phyloP scores from a whole-genome alignment of 23 red algal genomes.

The Gracilaria domingensis region DNA sequence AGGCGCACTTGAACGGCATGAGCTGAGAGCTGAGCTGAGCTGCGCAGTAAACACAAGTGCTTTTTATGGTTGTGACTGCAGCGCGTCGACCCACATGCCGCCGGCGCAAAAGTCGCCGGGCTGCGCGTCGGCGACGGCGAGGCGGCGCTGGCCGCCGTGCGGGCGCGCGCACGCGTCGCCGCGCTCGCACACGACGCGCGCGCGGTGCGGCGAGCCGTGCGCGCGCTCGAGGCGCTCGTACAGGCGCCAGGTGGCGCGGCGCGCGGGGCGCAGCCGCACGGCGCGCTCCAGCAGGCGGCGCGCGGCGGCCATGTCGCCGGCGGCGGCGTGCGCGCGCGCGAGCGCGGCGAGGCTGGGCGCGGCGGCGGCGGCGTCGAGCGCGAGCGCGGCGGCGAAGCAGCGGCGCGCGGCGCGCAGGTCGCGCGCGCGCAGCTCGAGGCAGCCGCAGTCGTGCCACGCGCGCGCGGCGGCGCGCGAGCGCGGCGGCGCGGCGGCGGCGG shows the following conservation, averaged over 20 bases:
- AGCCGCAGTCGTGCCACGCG: constrained; percentile 64
- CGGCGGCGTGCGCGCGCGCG: constrained; percentile 31
- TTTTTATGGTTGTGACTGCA: too few species aligned
- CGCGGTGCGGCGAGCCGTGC: constrained; percentile 48
- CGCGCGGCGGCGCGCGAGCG: constrained; percentile 38
- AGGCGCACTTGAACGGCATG: constrained; percentile 55
- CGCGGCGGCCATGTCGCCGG: constrained; percentile 31
- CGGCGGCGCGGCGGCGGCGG: constrained; percentile 49
- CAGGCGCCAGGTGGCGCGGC: constrained; percentile 36
- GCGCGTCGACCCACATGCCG: constrained; percentile 77
- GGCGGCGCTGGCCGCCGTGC: constrained; percentile 24
- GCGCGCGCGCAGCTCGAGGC: constrained; percentile 21
- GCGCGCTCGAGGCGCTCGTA: constrained; percentile 56
- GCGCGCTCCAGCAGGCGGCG: constrained; percentile 25
- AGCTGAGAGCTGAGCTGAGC: too few species aligned
- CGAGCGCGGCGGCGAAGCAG: constrained; percentile 51
- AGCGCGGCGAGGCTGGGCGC: constrained; percentile 29
- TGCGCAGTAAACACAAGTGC: too few species aligned
- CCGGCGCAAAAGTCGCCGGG: constrained; percentile 63
- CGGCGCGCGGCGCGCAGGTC: constrained; percentile 16
- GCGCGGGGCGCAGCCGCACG: constrained; percentile 24
- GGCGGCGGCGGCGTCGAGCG: constrained; percentile 3
- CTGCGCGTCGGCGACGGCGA: constrained; percentile 44
- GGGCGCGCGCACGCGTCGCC: constrained; percentile 5
- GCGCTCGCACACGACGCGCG: constrained; percentile 45